Evolutionary conservation across 495 filamentous ascomycete genomes (phyloP), one percentile per base, ranked within the genome.

Genomic region (Neurospora sublineolata): DNA sequence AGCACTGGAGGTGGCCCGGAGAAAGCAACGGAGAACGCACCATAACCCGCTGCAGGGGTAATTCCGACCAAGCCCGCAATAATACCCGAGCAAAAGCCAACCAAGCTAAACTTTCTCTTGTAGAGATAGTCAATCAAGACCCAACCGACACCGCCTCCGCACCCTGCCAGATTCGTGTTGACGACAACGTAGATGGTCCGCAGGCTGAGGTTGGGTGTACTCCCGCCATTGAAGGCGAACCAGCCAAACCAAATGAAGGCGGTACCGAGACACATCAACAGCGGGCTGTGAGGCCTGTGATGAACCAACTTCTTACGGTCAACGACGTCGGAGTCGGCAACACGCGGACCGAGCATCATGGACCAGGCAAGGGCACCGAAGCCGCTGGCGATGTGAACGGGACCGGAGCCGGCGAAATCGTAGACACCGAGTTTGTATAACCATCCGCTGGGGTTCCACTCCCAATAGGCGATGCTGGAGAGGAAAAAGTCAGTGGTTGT

Each of bases 231-330:
- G 87, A 98, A 97, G 67, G 92, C 94, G 75, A 97, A 85, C 94
- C 94, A 97, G 75, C 94, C 94, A 76, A 97, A 97, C 94, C 94
- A 98, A 68, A 98, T 91, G 80, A 98, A 88, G 70, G 93, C 87
- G 6, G 94, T 97, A 68, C 94, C 94, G 74, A 97, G 89, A 33
- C 94, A 91, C 80, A 98, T 97, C 73, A 97, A 85, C 5, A 94
- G 96, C 69, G 97, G 93, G 82, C 97, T 98, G 87, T 98, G 94
- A 3, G 94, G 94, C 70, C 91, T 89, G 68, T 94, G 85, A 60
- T 83, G 80, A 75, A 91, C 87, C 68, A 91, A 87, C 33, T 91
- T 94, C 41, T 87, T 89, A 69, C 92, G 87, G 86, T 93, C 93
- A 16, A 70, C 71, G 20, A 37, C 68, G 40, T 52, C 69, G 20